Conservation (phyloP, 2,329 filamentous ascomycete genomes). For the Lachnellula arida region DNA sequence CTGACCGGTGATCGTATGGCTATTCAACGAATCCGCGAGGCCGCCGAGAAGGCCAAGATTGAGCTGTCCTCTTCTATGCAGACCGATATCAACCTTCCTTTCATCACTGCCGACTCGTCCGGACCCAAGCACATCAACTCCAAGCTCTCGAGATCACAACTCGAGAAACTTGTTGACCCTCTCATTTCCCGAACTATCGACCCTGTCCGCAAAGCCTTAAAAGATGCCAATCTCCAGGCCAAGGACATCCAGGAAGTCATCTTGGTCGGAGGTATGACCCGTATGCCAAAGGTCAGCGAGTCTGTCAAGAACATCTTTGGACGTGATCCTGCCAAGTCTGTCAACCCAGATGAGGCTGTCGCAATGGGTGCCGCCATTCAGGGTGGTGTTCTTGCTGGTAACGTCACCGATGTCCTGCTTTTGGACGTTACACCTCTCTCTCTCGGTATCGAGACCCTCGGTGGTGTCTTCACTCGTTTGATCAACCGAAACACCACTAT, state of each 20-base stretch:
- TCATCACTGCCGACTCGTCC: slow-evolving; percentile 94
- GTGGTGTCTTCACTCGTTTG: slow-evolving; percentile 94
- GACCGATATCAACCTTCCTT: slow-evolving; percentile 97
- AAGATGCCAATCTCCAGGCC: slow-evolving; percentile 85
- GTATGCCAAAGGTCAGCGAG: slow-evolving; percentile 97
- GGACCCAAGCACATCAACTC: slow-evolving; percentile 98
- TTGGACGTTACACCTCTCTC: slow-evolving; percentile 95
- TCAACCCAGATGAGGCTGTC: slow-evolving; percentile 97
- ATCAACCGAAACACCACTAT: slow-evolving; percentile 99
- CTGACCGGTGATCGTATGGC: slow-evolving; percentile 93
- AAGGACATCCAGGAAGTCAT: slow-evolving; percentile 98
- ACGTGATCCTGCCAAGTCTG: slow-evolving; percentile 93
- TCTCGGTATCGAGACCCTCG: slow-evolving; percentile 96
- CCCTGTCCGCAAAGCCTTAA: slow-evolving; percentile 92
- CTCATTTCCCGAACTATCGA: slow-evolving; percentile 83
- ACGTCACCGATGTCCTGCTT: slow-evolving; percentile 92
- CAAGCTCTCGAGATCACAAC: slow-evolving; percentile 88
- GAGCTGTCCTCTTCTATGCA: slow-evolving; percentile 92
- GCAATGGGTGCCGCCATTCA: slow-evolving; percentile 97
- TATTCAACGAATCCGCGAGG: slow-evolving; percentile 97
- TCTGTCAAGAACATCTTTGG: slow-evolving; percentile 96
- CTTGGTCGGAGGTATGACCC: slow-evolving; percentile 97
- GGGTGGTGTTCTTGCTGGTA: slow-evolving; percentile 92
- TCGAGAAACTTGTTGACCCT: slow-evolving; percentile 88
- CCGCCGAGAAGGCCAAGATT: slow-evolving; percentile 98